Conservation (phyloP, 805 yeast genomes). For the Alloascoidea hylecoeti region DNA sequence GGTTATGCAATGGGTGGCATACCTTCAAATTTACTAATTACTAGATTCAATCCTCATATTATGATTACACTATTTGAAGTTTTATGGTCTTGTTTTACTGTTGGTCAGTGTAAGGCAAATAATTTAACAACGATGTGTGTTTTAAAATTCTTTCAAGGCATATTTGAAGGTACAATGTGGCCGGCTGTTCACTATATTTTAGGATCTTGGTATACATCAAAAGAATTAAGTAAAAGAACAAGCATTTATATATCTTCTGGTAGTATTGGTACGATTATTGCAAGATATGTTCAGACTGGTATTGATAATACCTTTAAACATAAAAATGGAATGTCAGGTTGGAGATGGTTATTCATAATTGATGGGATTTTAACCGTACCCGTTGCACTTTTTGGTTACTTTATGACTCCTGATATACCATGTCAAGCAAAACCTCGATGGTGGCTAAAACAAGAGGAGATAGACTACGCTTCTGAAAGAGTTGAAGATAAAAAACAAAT, state of each 20-base stretch:
- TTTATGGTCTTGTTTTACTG: neutral
- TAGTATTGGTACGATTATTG: slow-evolving; percentile 25
- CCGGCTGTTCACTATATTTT: slow-evolving; percentile 17
- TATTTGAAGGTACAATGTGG: slow-evolving; percentile 16
- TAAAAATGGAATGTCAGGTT: slow-evolving; percentile 17
- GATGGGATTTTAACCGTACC: slow-evolving; percentile 30
- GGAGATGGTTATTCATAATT: slow-evolving; percentile 31
- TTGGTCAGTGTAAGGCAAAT: neutral
- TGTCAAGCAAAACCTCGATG: neutral
- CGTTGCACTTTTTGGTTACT: slow-evolving; percentile 18
- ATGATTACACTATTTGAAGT: neutral
- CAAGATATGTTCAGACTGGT: slow-evolving; percentile 48
- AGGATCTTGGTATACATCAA: slow-evolving; percentile 16
- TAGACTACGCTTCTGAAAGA: neutral
- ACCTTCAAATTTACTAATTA: slow-evolving; percentile 24
- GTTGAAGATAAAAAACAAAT: neutral
- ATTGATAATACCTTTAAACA: slow-evolving; percentile 22
- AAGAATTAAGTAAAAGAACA: slow-evolving; percentile 16
- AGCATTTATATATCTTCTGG: slow-evolving; percentile 16
- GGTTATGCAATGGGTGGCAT: slow-evolving; percentile 39
- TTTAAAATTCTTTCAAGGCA: slow-evolving; percentile 16
- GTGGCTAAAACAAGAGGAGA: neutral
- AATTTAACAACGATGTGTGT: slow-evolving; percentile 5
- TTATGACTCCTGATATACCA: neutral
- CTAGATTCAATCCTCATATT: slow-evolving; percentile 1